Conservation (phyloP, 495 filamentous ascomycete species). For the Trichoderma gamsii region DNA sequence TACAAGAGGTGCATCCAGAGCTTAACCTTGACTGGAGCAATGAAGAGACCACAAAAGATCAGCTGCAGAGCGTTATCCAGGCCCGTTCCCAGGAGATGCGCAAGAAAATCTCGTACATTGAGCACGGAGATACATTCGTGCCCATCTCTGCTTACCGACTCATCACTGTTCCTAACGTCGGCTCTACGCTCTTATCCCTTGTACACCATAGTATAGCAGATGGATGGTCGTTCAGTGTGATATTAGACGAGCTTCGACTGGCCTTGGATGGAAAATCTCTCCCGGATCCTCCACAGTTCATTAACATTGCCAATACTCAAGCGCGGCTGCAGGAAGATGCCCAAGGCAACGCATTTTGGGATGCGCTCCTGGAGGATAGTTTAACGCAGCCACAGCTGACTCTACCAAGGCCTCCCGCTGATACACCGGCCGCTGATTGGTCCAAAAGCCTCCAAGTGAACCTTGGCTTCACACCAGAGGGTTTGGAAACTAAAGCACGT, state of each 20-base stretch:
- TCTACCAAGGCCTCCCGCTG: not conserved
- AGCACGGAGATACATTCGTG: not conserved
- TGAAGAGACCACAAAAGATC: not conserved
- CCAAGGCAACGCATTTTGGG: constrained; percentile 3
- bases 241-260: not conserved
- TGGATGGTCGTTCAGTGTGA: not conserved
- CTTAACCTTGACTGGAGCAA: not conserved
- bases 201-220: not conserved
- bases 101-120: not conserved
- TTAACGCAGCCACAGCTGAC: not conserved
- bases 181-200: not conserved
- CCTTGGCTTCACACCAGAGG: not conserved
- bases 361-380: not conserved
- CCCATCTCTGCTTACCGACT: not conserved
- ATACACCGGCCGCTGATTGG: not conserved
- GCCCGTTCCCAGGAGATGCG: not conserved
- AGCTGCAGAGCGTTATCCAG: not conserved
- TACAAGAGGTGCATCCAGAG: not conserved
- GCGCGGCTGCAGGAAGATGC: not conserved
- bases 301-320: not conserved
- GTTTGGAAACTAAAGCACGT: not conserved
- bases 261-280: not conserved
- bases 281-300: not conserved
- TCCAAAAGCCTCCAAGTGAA: not conserved
- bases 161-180: not conserved